These are phyloP conservation scores for Lathyrus sativus DNA, from an alignment of 306 rosid genomes.

Conservation along the genomic window DNA sequence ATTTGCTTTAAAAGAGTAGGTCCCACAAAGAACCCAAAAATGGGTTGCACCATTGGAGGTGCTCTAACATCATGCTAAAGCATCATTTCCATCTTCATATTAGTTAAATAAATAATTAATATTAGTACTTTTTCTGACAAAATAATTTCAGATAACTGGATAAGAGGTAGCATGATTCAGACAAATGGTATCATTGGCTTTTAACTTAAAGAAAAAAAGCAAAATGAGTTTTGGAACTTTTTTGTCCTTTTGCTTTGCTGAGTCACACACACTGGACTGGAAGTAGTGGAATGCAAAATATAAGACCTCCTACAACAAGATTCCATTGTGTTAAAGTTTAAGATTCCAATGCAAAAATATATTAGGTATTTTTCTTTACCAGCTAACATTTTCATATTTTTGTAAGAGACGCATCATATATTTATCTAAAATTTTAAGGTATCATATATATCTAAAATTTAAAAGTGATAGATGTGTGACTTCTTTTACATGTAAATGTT, in stretches of 20 bases:
- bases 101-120: background rate
- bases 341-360: too few relatives aligned
- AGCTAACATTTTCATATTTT: too few relatives aligned
- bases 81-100: background rate
- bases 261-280: conserved; percentile 14
- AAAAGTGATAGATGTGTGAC: too few relatives aligned
- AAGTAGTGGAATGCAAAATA: background rate
- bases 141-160: conserved; percentile 9
- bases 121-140: background rate
- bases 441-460: too few relatives aligned
- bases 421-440: too few relatives aligned
- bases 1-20: too few relatives aligned
- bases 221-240: background rate
- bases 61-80: background rate
- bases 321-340: background rate
- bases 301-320: background rate
- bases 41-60: too few relatives aligned
- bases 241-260: conserved; percentile 20
- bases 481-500: too few relatives aligned
- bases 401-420: too few relatives aligned
- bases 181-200: background rate
- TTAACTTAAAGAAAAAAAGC: background rate
- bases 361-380: too few relatives aligned
- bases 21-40: too few relatives aligned
- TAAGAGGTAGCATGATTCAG: conserved; percentile 1